Evolutionary conservation across 2,329 filamentous ascomycete genomes (phyloP).

Genomic region (Neonectria neomacrospora): DNA sequence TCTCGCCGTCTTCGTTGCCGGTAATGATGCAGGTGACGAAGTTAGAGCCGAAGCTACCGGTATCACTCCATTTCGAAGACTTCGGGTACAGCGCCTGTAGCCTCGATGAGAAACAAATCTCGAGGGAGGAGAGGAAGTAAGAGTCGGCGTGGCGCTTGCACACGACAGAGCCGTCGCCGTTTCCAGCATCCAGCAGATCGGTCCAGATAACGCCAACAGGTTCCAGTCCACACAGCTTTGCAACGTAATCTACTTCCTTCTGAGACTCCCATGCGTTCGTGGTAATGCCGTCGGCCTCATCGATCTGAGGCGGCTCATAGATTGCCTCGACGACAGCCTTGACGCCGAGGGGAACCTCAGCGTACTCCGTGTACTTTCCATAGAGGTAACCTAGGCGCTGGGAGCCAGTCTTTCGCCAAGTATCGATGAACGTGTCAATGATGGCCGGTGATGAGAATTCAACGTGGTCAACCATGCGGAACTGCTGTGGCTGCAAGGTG

Average conservation of each 20-base stretch:
- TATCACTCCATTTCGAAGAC: constrained; percentile 96
- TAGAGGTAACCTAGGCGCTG: constrained; percentile 93
- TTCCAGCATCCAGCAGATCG: constrained; percentile 85
- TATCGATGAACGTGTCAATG: constrained; percentile 89
- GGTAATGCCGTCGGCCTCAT: constrained; percentile 89
- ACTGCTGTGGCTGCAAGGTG: constrained; percentile 90
- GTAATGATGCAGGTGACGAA: constrained; percentile 97
- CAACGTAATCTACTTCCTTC: constrained; percentile 81
- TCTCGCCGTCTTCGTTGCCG: constrained; percentile 90
- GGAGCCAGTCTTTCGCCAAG: constrained; percentile 86
- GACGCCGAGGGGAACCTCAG: constrained; percentile 90
- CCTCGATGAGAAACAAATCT: constrained; percentile 88
- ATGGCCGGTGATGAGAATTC: constrained; percentile 89
- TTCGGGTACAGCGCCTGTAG: constrained; percentile 91
- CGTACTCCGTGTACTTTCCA: constrained; percentile 89
- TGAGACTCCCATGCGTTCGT: constrained; percentile 88
- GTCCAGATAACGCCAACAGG: constrained; percentile 95
- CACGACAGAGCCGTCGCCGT: constrained; percentile 84
- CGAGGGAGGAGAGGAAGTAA: constrained; percentile 91
- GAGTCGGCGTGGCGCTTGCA: constrained; percentile 98
- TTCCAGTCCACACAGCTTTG: constrained; percentile 84
- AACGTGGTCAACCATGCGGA: constrained; percentile 97
- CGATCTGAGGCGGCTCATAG: constrained; percentile 92
- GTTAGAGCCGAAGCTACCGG: constrained; percentile 91
- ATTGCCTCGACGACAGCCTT: constrained; percentile 98